Base-by-base conservation (phyloP, 345 rosid species). In the Eucalyptus cloeziana region DNA sequence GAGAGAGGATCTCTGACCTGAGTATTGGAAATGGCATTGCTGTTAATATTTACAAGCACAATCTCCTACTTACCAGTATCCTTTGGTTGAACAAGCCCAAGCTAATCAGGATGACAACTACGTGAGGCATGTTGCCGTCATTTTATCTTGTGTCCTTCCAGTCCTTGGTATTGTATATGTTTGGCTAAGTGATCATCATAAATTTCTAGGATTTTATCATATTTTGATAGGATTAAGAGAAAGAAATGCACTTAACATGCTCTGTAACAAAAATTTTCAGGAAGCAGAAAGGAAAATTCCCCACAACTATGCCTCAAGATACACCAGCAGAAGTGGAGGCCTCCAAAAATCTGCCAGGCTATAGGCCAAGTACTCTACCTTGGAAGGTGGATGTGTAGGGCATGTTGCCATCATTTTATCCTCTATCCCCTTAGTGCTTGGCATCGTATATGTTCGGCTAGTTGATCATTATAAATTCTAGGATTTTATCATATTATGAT, bases 391-490 rank as follows among this genome's bases (percentile, higher is more conserved):
- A 49, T 15, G 52, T 50, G 52, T 50, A 80, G 99, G 99, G 90
- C 98, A 96, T 31, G 92, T 88, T 31, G 90, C 96, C 52, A 93
- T 94, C 86, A 89, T 52, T 16, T 52, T 52, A 52, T 96, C 98
- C 13, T 96, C 96, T 92, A 88, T 95, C 91, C 93, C 95, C 16
- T 91, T 96, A 87, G 99, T 97, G 86, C 95, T 97, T 21, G 96
- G 98, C 43, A 96, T 97, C 37, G 96, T 97, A 44, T 97, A 97
- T 93, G 99, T 97, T 91, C 97, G 95, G 99, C 99, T 96, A 94
- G 93, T 21, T 76, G 31, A 67, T 88, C 79, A 40, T 81, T 87
- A 86, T 44, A 40, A 52, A 87, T 81, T 25, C 45, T 87, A 80
- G 56, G 14, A 52, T 51, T 10, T 24, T 83, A 49, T 64, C 86